Evolutionary conservation across 345 rosid genomes (phyloP), one percentile per base, ranked within the genome.

Genomic region (Iberis pinnata): DNA sequence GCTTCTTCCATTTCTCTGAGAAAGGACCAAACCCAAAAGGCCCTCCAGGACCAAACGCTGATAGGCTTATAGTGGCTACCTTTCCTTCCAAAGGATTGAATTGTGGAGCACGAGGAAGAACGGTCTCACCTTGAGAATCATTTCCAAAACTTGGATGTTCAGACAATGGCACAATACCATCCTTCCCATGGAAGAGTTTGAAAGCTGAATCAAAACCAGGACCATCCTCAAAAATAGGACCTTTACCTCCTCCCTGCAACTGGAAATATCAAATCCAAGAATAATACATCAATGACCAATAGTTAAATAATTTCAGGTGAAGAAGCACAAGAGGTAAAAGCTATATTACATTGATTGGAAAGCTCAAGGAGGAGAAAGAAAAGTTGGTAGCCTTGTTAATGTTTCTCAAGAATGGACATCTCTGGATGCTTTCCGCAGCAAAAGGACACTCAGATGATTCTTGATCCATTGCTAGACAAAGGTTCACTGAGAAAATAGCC

Each of bases 161-260:
- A 9, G 84, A 68, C 17, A 89, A 81, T 5, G 97, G 97, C 15
- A 89, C 79, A 49, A 89, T 68, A 47, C 97, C 95, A 54, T 89
- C 82, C 59, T 80, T 80, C 38, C 95, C 95, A 62, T 89, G 97
- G 70, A 89, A 89, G 41, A 86, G 78, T 68, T 75, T 80, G 56
- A 83, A 89, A 5, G 89, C 92, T 59, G 48, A 60, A 47, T 75
- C 80, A 65, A 89, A 86, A 50, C 75, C 72, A 5, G 88, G 81
- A 58, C 86, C 95, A 75, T 89, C 97, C 56, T 86, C 95, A 71
- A 89, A 89, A 48, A 89, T 86, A 7, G 95, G 97, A 53, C 95
- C 97, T 72, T 73, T 83, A 46, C 69, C 74, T 49, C 73, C 76
- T 67, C 80, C 93, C 45, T 45, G 64, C 49, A 56, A 65, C 82